These are phyloP conservation scores for Ogataea populi-albae DNA, from an alignment of 805 yeast species.

Conservation along the genomic window DNA sequence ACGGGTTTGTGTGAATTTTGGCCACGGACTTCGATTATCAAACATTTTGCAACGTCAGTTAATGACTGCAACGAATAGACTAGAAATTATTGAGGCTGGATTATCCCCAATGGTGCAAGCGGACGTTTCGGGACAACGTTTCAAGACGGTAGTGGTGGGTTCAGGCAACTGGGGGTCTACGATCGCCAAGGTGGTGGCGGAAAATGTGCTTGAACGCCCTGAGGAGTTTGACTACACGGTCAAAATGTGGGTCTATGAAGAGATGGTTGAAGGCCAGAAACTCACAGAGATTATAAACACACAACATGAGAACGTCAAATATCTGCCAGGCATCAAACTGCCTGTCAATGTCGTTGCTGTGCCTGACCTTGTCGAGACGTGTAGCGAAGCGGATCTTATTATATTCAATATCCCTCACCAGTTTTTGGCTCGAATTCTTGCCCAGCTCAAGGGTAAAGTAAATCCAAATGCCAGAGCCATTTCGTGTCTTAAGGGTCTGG, in stretches of 20 bases:
- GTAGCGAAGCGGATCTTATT: conserved; percentile 76
- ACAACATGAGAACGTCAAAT: conserved; percentile 90
- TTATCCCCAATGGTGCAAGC: conserved; percentile 18
- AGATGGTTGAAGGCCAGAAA: conserved; percentile 69
- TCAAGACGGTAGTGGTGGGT: conserved; percentile 75
- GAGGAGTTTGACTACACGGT: conserved; percentile 70
- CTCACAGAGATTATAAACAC: conserved; percentile 89
- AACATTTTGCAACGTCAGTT: neutral
- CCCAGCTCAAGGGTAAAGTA: conserved; percentile 74
- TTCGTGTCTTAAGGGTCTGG: conserved; percentile 94
- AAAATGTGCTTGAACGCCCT: conserved; percentile 72
- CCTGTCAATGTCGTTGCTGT: conserved; percentile 87
- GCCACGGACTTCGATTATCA: neutral
- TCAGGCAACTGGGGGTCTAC: conserved; percentile 99
- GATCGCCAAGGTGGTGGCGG: conserved; percentile 92
- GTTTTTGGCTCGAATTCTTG: conserved; percentile 74
- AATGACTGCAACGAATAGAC: conserved; percentile 28
- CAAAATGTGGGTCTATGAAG: conserved; percentile 97
- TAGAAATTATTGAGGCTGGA: conserved; percentile 18
- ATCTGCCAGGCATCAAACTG: conserved; percentile 82
- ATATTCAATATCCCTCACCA: conserved; percentile 98
- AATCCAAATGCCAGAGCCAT: conserved; percentile 76
- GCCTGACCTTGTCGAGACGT: conserved; percentile 77
- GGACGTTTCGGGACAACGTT: conserved; percentile 32
- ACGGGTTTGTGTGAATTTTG: too few relatives aligned